These are phyloP conservation scores for Macrophomina phaseolina DNA, from an alignment of 2,329 filamentous ascomycete species.

Conservation along the genomic window DNA sequence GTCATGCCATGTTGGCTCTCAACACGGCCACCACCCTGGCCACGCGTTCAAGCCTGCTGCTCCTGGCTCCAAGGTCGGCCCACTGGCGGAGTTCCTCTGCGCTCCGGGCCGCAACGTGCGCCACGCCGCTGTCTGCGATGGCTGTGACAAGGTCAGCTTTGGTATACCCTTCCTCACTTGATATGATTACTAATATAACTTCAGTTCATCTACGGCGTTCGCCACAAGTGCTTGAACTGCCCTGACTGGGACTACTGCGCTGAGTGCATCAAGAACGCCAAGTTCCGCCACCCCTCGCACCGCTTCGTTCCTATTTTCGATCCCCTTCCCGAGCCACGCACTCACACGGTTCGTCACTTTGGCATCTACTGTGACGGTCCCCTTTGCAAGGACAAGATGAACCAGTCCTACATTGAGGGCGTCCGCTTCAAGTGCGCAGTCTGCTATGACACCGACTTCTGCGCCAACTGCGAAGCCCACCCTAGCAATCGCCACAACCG, in stretches of 20 bases:
- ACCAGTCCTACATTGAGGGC: conserved; percentile 72
- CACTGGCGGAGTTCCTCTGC: conserved; percentile 70
- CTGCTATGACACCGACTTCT: conserved; percentile 94
- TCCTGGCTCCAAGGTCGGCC: conserved; percentile 65
- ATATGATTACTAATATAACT: conserved; percentile 8
- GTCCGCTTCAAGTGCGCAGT: conserved; percentile 96
- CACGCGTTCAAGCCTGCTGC: conserved; percentile 78
- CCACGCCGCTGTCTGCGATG: conserved; percentile 92
- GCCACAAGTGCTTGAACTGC: conserved; percentile 96
- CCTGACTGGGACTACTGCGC: conserved; percentile 97
- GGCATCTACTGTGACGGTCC: conserved; percentile 97
- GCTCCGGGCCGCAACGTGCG: conserved; percentile 77
- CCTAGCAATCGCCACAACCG: conserved; percentile 86
- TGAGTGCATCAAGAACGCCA: conserved; percentile 71
- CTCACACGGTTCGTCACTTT: conserved; percentile 65
- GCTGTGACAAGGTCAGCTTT: conserved; percentile 68
- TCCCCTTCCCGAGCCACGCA: conserved; percentile 60
- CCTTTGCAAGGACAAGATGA: conserved; percentile 69
- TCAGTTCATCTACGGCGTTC: conserved; percentile 79
- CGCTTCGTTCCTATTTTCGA: conserved; percentile 90
- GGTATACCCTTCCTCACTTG: conserved; percentile 38
- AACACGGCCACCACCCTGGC: conserved; percentile 89
- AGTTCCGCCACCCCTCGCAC: conserved; percentile 76
- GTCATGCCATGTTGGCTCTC: conserved; percentile 73
- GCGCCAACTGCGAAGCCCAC: conserved; percentile 87